Evolutionary conservation across 192 early-diverging fungal genomes (phyloP).

Genomic region (Backusella parvicylindrica): DNA sequence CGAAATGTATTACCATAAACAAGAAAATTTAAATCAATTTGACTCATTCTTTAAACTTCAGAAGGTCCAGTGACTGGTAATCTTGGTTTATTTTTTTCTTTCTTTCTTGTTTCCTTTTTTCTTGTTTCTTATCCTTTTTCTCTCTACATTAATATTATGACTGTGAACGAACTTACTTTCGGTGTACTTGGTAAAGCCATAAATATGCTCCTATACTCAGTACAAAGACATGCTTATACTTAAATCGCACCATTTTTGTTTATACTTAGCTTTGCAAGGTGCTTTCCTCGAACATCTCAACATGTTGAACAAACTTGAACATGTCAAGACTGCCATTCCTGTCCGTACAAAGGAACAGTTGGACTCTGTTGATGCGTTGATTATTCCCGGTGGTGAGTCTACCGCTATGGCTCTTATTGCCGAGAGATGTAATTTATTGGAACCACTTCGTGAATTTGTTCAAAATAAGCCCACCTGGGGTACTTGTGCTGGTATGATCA

Average conservation of each 20-base stretch:
- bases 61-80: not conserved
- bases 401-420: constrained; percentile 93
- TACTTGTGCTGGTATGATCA: constrained; percentile 95
- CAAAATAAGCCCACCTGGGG: constrained; percentile 82
- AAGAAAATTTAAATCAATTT: constrained; percentile 1
- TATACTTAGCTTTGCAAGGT: constrained; percentile 81
- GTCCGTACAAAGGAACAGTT: constrained; percentile 76
- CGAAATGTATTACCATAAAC: not conserved
- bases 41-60: constrained; percentile 3
- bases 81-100: not conserved
- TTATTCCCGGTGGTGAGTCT: constrained; percentile 95
- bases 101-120: not conserved
- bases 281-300: constrained; percentile 92
- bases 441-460: constrained; percentile 78
- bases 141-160: not conserved
- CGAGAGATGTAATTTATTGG: constrained; percentile 77
- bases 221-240: not conserved
- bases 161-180: constrained; percentile 1
- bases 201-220: not conserved
- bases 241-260: not conserved
- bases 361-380: constrained; percentile 74
- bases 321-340: constrained; percentile 48
- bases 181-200: constrained; percentile 7
- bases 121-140: not conserved
- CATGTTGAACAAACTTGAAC: constrained; percentile 68